Evolutionary conservation across 1,284 basidiomycete genomes (phyloP).

Genomic region (Pseudozyma thailandica): DNA sequence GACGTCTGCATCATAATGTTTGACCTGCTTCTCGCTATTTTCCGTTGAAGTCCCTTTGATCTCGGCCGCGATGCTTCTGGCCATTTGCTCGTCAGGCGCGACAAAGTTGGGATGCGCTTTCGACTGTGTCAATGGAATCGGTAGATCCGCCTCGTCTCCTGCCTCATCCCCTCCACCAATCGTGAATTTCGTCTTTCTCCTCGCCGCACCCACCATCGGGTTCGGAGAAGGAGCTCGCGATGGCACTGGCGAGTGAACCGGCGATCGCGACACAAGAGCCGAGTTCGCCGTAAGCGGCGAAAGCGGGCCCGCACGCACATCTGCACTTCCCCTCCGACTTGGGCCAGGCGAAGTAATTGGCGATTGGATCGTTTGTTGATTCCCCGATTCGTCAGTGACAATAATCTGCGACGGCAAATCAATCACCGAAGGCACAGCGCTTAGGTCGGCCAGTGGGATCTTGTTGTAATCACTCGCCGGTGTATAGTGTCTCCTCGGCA

Average conservation of each 20-base stretch:
- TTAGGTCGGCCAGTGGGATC: constrained; percentile 45
- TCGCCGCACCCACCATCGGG: constrained; percentile 12
- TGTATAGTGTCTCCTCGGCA: constrained; percentile 59
- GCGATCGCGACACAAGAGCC: constrained; percentile 1
- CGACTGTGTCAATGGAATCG: constrained; percentile 33
- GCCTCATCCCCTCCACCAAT: constrained; percentile 21
- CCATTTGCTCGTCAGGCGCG: constrained; percentile 30
- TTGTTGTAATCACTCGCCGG: constrained; percentile 54
- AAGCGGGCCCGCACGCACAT: constrained; percentile 1
- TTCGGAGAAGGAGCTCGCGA: constrained; percentile 37
- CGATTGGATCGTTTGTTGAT: constrained; percentile 33
- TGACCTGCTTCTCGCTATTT: constrained; percentile 69
- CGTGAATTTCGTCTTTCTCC: constrained; percentile 37
- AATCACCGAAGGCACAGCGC: constrained; percentile 43
- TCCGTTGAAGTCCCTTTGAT: constrained; percentile 9
- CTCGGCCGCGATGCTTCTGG: constrained; percentile 20
- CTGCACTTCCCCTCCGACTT: constrained; percentile 15
- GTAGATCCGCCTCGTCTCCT: constrained; percentile 14
- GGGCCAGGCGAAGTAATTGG: constrained; percentile 10
- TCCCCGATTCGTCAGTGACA: constrained; percentile 39
- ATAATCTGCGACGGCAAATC: constrained; percentile 47
- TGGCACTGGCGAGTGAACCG: constrained; percentile 28
- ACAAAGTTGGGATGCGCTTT: constrained; percentile 34
- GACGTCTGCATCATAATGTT: constrained; percentile 84
- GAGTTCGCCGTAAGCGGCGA: not conserved